A percentile compares a stretch with the other conserved stretches of the same genome.
Conservation (phyloP, 1,284 basidiomycete species). For the Malassezia pachydermatis region DNA sequence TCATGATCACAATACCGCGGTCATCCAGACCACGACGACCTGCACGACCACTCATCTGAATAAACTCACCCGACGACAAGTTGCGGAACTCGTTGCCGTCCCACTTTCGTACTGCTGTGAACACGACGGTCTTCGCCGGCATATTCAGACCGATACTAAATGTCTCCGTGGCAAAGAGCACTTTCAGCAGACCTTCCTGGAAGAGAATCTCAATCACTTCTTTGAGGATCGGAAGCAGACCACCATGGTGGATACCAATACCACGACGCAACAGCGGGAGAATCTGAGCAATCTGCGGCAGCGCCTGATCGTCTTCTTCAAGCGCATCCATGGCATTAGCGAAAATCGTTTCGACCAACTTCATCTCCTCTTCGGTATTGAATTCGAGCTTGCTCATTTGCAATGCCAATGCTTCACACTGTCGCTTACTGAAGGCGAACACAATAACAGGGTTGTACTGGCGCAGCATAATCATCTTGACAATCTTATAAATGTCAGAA, state of each 20-base stretch:
- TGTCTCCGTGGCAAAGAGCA: conserved; percentile 95
- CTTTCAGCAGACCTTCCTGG: conserved; percentile 98
- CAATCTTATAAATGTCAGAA: conserved; percentile 94
- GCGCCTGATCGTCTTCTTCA: conserved; percentile 71
- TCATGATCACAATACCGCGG: conserved; percentile 99
- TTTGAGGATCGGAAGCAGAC: conserved; percentile 90
- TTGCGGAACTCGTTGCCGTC: conserved; percentile 91
- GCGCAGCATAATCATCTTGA: conserved; percentile 97
- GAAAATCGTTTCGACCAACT: conserved; percentile 78
- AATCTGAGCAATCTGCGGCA: conserved; percentile 89
- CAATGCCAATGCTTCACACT: conserved; percentile 86
- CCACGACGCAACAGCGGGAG: conserved; percentile 87
- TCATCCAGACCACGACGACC: conserved; percentile 94
- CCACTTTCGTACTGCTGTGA: conserved; percentile 88
- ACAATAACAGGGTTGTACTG: conserved; percentile 98
- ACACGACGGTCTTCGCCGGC: conserved; percentile 99
- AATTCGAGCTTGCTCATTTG: conserved; percentile 91
- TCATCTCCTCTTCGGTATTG: conserved; percentile 86
- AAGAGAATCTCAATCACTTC: conserved; percentile 99
- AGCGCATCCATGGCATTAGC: conserved; percentile 86
- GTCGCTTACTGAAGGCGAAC: conserved; percentile 95
- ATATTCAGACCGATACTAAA: conserved; percentile 99
- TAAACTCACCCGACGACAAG: conserved; percentile 52
- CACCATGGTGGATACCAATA: conserved; percentile 97
- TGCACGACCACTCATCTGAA: conserved; percentile 90